phyloP scores from a whole-genome alignment of 1,284 basidiomycete species.

The Naganishia cerealis region DNA sequence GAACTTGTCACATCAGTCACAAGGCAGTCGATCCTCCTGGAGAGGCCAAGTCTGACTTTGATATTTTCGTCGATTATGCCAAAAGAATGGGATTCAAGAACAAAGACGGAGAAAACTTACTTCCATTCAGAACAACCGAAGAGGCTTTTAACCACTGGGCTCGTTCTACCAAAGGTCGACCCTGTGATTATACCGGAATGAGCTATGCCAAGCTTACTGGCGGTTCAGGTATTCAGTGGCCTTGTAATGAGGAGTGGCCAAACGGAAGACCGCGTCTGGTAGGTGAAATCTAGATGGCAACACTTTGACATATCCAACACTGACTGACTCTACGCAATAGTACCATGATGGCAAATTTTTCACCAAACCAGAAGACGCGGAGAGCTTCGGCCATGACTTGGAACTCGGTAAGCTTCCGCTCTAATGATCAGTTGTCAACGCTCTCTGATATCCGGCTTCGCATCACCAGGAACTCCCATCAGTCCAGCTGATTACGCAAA shows the following conservation, averaged over 20 bases:
- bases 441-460: background rate
- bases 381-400: slow-evolving; percentile 30
- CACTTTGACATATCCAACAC: background rate
- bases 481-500: slow-evolving; percentile 31
- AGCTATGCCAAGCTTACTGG: slow-evolving; percentile 33
- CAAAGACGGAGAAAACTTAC: slow-evolving; percentile 30
- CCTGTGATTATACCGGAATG: slow-evolving; percentile 34
- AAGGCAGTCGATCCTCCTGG: slow-evolving; percentile 34
- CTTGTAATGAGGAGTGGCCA: slow-evolving; percentile 29
- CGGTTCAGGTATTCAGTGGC: slow-evolving; percentile 33
- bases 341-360: slow-evolving; percentile 31
- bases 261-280: slow-evolving; percentile 24
- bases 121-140: slow-evolving; percentile 24
- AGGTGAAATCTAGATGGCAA: background rate
- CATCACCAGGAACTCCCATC: slow-evolving; percentile 30
- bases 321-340: background rate
- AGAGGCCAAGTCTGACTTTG: slow-evolving; percentile 31
- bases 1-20: slow-evolving; percentile 31
- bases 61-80: slow-evolving; percentile 34
- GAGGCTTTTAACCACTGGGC: slow-evolving; percentile 33
- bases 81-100: slow-evolving; percentile 33
- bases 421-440: background rate
- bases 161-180: slow-evolving; percentile 30
- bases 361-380: slow-evolving; percentile 31
- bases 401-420: background rate